Evolutionary conservation across 2,329 filamentous ascomycete species (phyloP).

Genomic region (Phoma sp.): DNA sequence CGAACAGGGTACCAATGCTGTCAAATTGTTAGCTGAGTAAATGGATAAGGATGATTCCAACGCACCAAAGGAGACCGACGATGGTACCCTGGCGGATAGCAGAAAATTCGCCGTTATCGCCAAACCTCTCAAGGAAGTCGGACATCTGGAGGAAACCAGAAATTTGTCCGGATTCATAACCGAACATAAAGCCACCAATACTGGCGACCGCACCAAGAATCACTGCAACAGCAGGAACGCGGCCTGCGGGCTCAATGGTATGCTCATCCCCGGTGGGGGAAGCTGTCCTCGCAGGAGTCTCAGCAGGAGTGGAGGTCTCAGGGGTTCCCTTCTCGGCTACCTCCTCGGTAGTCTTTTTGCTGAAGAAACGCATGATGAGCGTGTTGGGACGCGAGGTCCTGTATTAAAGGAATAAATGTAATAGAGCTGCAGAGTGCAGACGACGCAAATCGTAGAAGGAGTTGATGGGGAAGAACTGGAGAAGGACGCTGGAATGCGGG

Average conservation of each 20-base stretch:
- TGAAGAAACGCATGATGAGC: slow-evolving; percentile 34
- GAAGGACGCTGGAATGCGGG: slow-evolving; percentile 24
- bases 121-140: slow-evolving; percentile 44
- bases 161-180: slow-evolving; percentile 40
- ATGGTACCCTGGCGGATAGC: slow-evolving; percentile 46
- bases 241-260: slow-evolving; percentile 28
- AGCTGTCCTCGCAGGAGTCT: slow-evolving; percentile 34
- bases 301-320: slow-evolving; percentile 30
- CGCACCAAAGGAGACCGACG: slow-evolving; percentile 46
- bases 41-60: not conserved
- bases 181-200: slow-evolving; percentile 49
- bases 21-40: slow-evolving; percentile 12
- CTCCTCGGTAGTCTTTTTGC: slow-evolving; percentile 23
- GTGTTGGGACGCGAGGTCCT: slow-evolving; percentile 6
- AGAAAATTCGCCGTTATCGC: slow-evolving; percentile 43
- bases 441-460: slow-evolving; percentile 22
- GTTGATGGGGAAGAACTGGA: slow-evolving; percentile 17
- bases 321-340: slow-evolving; percentile 37
- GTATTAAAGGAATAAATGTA: slow-evolving; percentile 7
- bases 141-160: slow-evolving; percentile 45
- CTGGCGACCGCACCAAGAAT: slow-evolving; percentile 43
- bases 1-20: slow-evolving; percentile 74
- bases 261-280: slow-evolving; percentile 20
- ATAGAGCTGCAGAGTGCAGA: slow-evolving; percentile 6
- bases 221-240: slow-evolving; percentile 37